Base-by-base conservation (phyloP, 1,284 basidiomycete genomes). In the Trichosporon sp. region DNA sequence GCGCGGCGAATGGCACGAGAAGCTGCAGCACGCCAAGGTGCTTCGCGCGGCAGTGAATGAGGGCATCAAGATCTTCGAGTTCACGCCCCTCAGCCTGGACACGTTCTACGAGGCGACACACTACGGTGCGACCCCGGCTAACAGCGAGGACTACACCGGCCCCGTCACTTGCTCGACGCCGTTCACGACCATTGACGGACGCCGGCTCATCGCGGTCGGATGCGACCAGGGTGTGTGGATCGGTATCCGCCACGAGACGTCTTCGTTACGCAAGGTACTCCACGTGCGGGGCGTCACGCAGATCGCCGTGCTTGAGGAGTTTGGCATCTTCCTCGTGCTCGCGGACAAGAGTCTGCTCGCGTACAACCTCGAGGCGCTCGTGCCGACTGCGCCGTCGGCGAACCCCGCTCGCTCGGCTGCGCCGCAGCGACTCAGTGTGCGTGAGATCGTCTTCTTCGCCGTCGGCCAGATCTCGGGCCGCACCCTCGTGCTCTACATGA, bases 181-280 rank as follows among this genome's bases (percentile, higher is more conserved):
- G 2, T 96, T 96, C 81, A 92, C 88, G 68, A 94, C 94, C 1
- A 87, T 89, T 4, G 94, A 98, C 80, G 90, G 92, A 4, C 89
- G 93, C 59, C 88, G 89, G 1, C 87, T 98, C 16, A 91, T 98
- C 19, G 94, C 96, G 0, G 91, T 98, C 75, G 96, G 96, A 21
- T 97, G 95, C 82, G 91, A 92, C 0, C 94, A 98, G 78, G 96
- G 96, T 46, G 93, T 98, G 1, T 98, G 94, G 93, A 96, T 98
- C 75, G 96, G 96, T 0, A 91, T 97, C 82, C 88, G 93, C 38
- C 91, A 93, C 77, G 91, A 96, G 80, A 90, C 94, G 0, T 85
- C 87, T 80, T 96, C 94, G 4, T 88, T 97, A 84, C 89, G 92
- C 40, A 92, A 94, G 70, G 94, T 98, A 21, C 85, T 98, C 12